Percentiles rank a stretch among this genome's conserved stretches.
Evolutionary conservation across 2,329 filamentous ascomycete species (phyloP).

Genomic region (Fusarium virguliforme): DNA sequence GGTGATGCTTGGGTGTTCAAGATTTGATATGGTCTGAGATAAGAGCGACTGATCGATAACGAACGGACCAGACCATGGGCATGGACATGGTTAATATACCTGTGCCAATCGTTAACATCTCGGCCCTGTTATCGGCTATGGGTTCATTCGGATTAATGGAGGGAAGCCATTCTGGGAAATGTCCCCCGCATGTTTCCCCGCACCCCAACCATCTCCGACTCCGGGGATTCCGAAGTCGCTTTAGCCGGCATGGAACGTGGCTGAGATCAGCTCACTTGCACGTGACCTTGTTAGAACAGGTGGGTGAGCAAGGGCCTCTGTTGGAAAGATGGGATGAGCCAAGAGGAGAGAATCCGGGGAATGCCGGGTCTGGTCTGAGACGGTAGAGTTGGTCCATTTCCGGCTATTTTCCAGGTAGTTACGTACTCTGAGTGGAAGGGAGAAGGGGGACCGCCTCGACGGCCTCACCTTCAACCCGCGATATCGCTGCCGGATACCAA

Average conservation of each 20-base stretch:
- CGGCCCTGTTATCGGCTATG: constrained; percentile 7
- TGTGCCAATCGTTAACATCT: constrained; percentile 6
- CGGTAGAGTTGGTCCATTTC: too few relatives aligned
- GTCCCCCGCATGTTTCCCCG: constrained; percentile 6
- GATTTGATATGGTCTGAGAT: constrained; percentile 1
- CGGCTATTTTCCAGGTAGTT: neutral
- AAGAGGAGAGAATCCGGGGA: neutral
- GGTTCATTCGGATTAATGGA: constrained; percentile 8
- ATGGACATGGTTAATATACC: constrained; percentile 8
- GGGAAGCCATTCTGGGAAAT: neutral
- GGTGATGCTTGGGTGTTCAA: neutral
- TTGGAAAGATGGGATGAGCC: neutral
- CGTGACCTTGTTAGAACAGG: neutral
- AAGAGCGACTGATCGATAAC: constrained; percentile 8
- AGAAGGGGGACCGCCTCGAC: neutral
- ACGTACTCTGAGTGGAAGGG: neutral
- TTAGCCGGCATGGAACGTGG: neutral
- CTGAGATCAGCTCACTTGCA: neutral
- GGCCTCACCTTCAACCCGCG: neutral
- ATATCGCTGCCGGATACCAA: neutral
- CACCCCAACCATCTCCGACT: constrained; percentile 7
- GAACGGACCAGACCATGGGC: neutral
- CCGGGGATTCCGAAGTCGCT: constrained; percentile 6
- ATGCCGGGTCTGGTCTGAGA: neutral
- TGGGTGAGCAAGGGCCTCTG: neutral